Base-by-base conservation (phyloP, 1,139 yeast genomes). In the Yamadazyma taylorii region DNA sequence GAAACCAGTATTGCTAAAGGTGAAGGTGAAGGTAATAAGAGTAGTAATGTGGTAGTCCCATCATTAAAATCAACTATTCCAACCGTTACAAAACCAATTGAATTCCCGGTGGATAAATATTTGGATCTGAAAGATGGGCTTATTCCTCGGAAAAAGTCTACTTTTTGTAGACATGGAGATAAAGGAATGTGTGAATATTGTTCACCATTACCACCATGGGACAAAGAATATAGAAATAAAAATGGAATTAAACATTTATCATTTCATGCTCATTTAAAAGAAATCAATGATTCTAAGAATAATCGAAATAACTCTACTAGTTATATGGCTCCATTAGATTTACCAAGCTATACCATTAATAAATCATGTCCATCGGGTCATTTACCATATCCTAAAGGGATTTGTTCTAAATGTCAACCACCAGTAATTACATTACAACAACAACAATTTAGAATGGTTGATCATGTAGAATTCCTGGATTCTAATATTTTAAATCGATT, bases 171-270 rank as follows among this genome's bases (percentile, higher is more conserved):
- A 40, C 98, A 94, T 57, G 88, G 94, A 3, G 90, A 82, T 26
- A 85, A 84, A 51, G 98, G 97, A 3, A 92, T 92, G 98, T 92
- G 98, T 61, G 98, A 92, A 52, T 88, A 89, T 56, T 92, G 98
- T 58, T 81, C 95, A 36, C 97, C 98, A 0, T 66, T 94, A 40
- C 96, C 96, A 32, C 97, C 98, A 2, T 94, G 92, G 86, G 97
- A 92, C 60, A 73, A 75, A 42, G 78, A 73, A 17, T 90, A 89
- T 57, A 83, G 82, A 46, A 78, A 78, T 38, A 84, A 81, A 43
- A 70, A 90, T 48, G 81, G 79, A 19, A 87, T 90, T 58, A 94
- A 94, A 60, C 98, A 92, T 60, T 68, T 80, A 39, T 88, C 97
- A 3, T 89, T 83, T 60, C 96, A 89, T 56, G 83, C 97, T 0